These are phyloP conservation scores for Lodderomyces elongisporus DNA, from an alignment of 1,139 yeast species.

Conservation along the genomic window DNA sequence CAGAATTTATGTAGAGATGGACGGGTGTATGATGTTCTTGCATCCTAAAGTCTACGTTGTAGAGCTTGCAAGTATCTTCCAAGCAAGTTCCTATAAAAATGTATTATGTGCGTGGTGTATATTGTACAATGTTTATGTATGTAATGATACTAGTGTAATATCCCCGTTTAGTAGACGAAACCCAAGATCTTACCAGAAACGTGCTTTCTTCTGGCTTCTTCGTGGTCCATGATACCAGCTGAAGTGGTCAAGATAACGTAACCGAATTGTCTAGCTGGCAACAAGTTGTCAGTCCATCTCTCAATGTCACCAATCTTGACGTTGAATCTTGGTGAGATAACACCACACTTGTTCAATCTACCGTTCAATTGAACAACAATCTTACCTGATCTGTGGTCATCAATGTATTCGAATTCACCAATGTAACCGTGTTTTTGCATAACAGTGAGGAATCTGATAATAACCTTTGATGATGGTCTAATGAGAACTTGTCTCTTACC, in stretches of 20 bases:
- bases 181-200: constrained; percentile 98
- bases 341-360: constrained; percentile 98
- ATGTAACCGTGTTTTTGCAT: constrained; percentile 99
- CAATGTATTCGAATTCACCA: constrained; percentile 98
- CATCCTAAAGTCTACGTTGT: too few species aligned
- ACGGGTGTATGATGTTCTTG: too few species aligned
- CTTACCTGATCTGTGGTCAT: constrained; percentile 99
- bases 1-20: too few species aligned
- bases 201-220: constrained; percentile 99
- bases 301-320: constrained; percentile 90
- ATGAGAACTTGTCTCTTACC: constrained; percentile 99
- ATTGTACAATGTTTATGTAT: too few species aligned
- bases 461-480: constrained; percentile 99
- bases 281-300: constrained; percentile 95
- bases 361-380: constrained; percentile 96
- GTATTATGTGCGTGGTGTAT: too few species aligned
- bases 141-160: too few species aligned
- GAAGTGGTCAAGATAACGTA: constrained; percentile 95
- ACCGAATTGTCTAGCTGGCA: constrained; percentile 99
- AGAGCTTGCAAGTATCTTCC: too few species aligned
- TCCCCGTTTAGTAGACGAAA: constrained; percentile 82
- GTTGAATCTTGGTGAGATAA: constrained; percentile 96
- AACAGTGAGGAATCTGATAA: constrained; percentile 92
- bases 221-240: constrained; percentile 99
- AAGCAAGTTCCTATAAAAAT: too few species aligned